Conservation (phyloP, 1,139 yeast species). For the Candida dubliniensis region DNA sequence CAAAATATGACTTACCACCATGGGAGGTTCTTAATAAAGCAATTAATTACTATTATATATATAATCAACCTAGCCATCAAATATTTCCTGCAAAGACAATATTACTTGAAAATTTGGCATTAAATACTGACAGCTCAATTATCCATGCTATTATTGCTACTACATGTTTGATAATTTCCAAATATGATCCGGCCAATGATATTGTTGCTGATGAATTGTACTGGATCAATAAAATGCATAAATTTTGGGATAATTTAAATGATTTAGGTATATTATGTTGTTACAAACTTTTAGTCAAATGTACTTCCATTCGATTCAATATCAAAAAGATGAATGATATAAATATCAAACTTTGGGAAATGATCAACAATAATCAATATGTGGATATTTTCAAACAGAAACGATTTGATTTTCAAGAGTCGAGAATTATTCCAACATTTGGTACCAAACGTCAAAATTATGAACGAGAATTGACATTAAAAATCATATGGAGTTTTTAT, state of each 20-base stretch:
- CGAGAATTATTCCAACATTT: constrained; percentile 8
- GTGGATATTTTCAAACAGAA: constrained; percentile 19
- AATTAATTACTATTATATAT: constrained; percentile 49
- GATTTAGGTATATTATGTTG: constrained; percentile 26
- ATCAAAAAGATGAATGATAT: constrained; percentile 15
- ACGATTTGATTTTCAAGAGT: constrained; percentile 11
- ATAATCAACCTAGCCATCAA: constrained; percentile 46
- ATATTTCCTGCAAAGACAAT: constrained; percentile 43
- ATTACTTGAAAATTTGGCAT: constrained; percentile 33
- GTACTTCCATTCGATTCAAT: constrained; percentile 16
- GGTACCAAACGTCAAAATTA: constrained; percentile 34
- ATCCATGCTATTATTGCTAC: constrained; percentile 50
- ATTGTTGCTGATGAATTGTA: constrained; percentile 29
- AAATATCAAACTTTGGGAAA: constrained; percentile 20
- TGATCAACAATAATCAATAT: constrained; percentile 27
- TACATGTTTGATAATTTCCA: constrained; percentile 29
- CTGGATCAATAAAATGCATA: constrained; percentile 41
- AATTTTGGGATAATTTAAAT: constrained; percentile 36
- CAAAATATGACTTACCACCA: constrained; percentile 41
- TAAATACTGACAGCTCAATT: constrained; percentile 39
- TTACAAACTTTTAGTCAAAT: constrained; percentile 21
- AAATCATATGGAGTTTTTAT: constrained; percentile 47
- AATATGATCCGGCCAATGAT: constrained; percentile 12
- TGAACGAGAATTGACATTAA: constrained; percentile 36
- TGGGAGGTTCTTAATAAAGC: constrained; percentile 36